phyloP scores from a whole-genome alignment of 805 yeast species.

The Torulaspora microellipsoides region DNA sequence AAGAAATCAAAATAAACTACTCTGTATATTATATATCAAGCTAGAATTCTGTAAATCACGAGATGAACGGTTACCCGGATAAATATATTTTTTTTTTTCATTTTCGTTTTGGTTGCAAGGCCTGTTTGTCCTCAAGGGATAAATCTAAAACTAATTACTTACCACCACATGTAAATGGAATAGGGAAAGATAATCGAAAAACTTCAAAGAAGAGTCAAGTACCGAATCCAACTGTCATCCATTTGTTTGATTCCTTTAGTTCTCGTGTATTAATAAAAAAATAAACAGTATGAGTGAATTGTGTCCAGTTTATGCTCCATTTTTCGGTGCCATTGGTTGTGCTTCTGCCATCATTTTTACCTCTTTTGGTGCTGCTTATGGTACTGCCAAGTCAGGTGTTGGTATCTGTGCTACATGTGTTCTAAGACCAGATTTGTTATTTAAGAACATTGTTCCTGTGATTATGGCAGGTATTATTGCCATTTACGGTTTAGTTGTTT shows the following conservation, averaged over 20 bases:
- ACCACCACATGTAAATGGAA: background rate
- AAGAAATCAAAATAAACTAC: constrained; percentile 5
- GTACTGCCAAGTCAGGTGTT: constrained; percentile 98
- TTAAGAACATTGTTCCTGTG: constrained; percentile 92
- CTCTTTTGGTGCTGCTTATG: constrained; percentile 98
- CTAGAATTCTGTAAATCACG: constrained; percentile 1
- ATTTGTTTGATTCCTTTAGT: background rate
- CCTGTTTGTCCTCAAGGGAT: constrained; percentile 10
- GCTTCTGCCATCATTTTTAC: constrained; percentile 99
- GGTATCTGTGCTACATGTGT: constrained; percentile 99
- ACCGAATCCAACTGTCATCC: constrained; percentile 1
- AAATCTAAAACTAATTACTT: constrained; percentile 1
- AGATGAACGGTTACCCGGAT: constrained; percentile 12
- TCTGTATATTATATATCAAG: background rate
- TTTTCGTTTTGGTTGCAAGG: constrained; percentile 10
- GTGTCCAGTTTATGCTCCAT: constrained; percentile 61
- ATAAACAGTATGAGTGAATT: constrained; percentile 30
- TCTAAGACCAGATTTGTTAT: constrained; percentile 92
- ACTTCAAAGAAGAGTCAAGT: background rate
- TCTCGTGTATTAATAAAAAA: constrained; percentile 3
- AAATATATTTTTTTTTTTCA: constrained; percentile 4
- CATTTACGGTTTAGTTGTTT: constrained; percentile 94
- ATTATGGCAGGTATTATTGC: constrained; percentile 99
- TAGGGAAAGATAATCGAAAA: too few relatives aligned
- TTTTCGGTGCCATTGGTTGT: constrained; percentile 99